Base-by-base conservation (phyloP, 2,329 filamentous ascomycete genomes). In the Fusarium albosuccineum region DNA sequence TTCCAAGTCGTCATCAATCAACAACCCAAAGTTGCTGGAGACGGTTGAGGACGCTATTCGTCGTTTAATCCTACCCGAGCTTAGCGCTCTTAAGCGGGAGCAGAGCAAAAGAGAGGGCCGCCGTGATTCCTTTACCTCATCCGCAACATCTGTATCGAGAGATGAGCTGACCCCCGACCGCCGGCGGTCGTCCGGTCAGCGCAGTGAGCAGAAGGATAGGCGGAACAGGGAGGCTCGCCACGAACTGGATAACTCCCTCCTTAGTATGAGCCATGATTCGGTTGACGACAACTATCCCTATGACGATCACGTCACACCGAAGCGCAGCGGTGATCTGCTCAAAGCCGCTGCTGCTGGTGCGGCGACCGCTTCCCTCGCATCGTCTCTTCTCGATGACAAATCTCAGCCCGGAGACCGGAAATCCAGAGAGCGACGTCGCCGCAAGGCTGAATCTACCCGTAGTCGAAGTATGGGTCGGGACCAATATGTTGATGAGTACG, bases 11-110 rank as follows among this genome's bases (percentile, higher is more conserved):
- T 92, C 93, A 4, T 95, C 92, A 0, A 92, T 97, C 76, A 97
- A 97, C 80, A 97, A 97, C 73, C 94, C 94, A 0, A 96, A 93
- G 75, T 82, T 97, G 2, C 85, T 97, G 3, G 92, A 96, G 73
- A 96, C 94, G 0, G 94, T 97, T 4, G 94, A 97, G 80, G 94
- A 97, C 79, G 94, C 94, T 13, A 97, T 97, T 74, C 90, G 93
- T 66, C 88, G 94, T 49, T 85, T 97, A 50, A 97, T 97, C 54
- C 81, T 99, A 3, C 96, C 96, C 0, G 95, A 99, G 78, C 84
- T 99, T 44, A 95, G 93, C 71, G 93, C 94, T 9, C 83, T 99
- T 56, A 97, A 97, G 78, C 89, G 94, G 72, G 94, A 97, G 74
- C 92, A 95, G 76, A 94, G 92, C 77, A 91, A 91, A 67, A 89